These are phyloP conservation scores for Nidula microcarpa DNA, from an alignment of 768 basidiomycete species.

Conservation along the genomic window DNA sequence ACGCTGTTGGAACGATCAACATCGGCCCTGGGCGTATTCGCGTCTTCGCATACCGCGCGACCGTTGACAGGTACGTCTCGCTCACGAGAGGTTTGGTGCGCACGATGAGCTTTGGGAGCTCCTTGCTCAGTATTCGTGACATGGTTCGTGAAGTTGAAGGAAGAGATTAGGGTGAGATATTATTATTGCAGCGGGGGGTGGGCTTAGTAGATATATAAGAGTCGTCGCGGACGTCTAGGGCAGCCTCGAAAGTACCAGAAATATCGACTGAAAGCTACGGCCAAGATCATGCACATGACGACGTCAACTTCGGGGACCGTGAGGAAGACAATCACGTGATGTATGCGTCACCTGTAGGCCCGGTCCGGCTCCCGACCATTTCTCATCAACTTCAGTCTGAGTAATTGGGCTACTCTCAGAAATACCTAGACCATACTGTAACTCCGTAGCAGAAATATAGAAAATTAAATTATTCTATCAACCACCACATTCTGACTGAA, in stretches of 20 bases:
- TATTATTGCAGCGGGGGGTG: too few relatives aligned
- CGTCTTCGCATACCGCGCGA: background rate
- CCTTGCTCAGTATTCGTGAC: background rate
- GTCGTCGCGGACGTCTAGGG: too few relatives aligned
- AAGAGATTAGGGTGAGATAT: background rate
- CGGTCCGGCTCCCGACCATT: too few relatives aligned
- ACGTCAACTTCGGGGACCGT: background rate
- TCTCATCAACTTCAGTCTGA: too few relatives aligned
- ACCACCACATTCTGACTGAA: too few relatives aligned
- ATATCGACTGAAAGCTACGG: constrained; percentile 3
- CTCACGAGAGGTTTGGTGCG: background rate
- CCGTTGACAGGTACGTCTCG: background rate
- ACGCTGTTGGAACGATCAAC: background rate
- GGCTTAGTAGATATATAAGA: too few relatives aligned
- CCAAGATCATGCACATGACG: background rate
- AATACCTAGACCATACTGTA: too few relatives aligned
- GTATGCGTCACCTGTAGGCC: too few relatives aligned
- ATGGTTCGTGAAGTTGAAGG: background rate
- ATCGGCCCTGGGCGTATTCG: background rate
- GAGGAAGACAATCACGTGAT: too few relatives aligned
- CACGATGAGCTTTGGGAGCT: background rate
- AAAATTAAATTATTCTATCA: too few relatives aligned
- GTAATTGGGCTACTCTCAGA: too few relatives aligned
- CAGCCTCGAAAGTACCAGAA: constrained; percentile 7
- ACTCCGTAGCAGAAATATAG: too few relatives aligned